Percentiles rank a stretch among this genome's conserved stretches.
Evolutionary conservation across 139 green algal species (phyloP).

Genomic region (Chlorella ohadii): DNA sequence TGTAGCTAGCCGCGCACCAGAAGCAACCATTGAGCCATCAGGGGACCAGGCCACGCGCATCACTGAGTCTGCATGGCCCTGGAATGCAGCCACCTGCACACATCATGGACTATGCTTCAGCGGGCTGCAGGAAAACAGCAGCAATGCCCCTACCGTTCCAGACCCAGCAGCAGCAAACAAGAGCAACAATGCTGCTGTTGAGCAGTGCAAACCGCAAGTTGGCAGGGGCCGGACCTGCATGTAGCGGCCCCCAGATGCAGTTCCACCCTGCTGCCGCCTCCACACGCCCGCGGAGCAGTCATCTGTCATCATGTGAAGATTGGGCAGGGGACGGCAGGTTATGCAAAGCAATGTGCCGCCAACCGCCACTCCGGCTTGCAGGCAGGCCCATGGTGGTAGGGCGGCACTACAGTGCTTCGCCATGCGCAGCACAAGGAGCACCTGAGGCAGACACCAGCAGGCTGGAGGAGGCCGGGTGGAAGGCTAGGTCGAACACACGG

Average conservation of each 20-base stretch:
- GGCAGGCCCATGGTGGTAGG: too few relatives aligned
- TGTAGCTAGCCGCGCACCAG: background rate
- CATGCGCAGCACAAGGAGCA: too few relatives aligned
- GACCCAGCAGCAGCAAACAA: too few relatives aligned
- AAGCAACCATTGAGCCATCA: constrained; percentile 14
- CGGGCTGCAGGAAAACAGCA: too few relatives aligned
- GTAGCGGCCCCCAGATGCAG: constrained; percentile 3
- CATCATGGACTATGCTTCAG: too few relatives aligned
- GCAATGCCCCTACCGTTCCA: too few relatives aligned
- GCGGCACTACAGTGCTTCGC: too few relatives aligned
- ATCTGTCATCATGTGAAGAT: background rate
- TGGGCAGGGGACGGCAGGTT: background rate
- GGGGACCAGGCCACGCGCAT: constrained; percentile 24
- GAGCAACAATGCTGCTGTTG: too few relatives aligned
- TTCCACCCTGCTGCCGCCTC: background rate
- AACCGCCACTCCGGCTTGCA: too few relatives aligned
- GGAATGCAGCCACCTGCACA: background rate
- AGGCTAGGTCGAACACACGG: constrained; percentile 18
- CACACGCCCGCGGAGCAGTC: constrained; percentile 25
- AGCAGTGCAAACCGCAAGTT: too few relatives aligned
- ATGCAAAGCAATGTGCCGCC: too few relatives aligned
- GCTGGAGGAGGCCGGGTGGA: constrained; percentile 7
- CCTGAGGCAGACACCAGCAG: constrained; percentile 20
- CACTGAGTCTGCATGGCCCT: constrained; percentile 12
- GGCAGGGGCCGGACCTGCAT: background rate